A percentile compares a stretch with the other conserved stretches of the same genome.
phyloP scores from a whole-genome alignment of 225 moss, liverwort and hornwort genomes.

The Bryum argenteum region DNA sequence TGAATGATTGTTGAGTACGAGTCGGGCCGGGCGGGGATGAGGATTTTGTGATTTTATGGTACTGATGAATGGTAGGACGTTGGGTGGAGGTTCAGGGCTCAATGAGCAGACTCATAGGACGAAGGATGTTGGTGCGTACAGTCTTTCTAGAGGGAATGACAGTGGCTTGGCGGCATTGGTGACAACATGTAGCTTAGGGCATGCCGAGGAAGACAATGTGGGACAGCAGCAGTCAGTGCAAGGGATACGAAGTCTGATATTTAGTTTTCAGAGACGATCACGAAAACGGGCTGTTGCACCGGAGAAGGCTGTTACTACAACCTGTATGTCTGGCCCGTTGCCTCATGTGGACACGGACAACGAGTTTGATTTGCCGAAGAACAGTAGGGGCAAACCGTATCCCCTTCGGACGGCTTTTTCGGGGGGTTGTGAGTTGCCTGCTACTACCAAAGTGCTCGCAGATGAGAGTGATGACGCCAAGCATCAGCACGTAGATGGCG shows the following conservation, averaged over 20 bases:
- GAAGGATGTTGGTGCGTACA: slow-evolving; percentile 48
- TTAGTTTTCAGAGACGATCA: slow-evolving; percentile 90
- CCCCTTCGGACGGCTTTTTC: slow-evolving; percentile 39
- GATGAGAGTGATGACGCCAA: slow-evolving; percentile 48
- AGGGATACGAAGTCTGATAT: slow-evolving; percentile 74
- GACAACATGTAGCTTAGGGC: slow-evolving; percentile 61
- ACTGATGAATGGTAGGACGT: slow-evolving; percentile 26
- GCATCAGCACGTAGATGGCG: slow-evolving; percentile 27
- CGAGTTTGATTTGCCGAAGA: slow-evolving; percentile 62
- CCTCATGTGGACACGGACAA: slow-evolving; percentile 89
- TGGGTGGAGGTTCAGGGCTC: slow-evolving; percentile 42
- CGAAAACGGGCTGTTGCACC: slow-evolving; percentile 94
- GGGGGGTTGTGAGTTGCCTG: slow-evolving; percentile 43
- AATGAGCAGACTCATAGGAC: slow-evolving; percentile 54
- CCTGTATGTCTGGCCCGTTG: slow-evolving; percentile 98
- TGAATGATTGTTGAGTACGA: background rate
- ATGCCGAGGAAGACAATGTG: slow-evolving; percentile 57
- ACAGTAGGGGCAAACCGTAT: slow-evolving; percentile 47
- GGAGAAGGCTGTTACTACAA: slow-evolving; percentile 79
- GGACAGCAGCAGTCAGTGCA: slow-evolving; percentile 56
- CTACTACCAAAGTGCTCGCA: slow-evolving; percentile 30
- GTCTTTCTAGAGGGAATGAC: slow-evolving; percentile 47
- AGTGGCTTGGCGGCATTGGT: slow-evolving; percentile 48
- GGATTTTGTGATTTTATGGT: background rate
- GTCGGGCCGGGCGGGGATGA: background rate